A percentile compares a stretch with the other conserved stretches of the same genome.
These are phyloP conservation scores for Suillus subluteus DNA, from an alignment of 768 basidiomycete genomes.

Conservation along the genomic window DNA sequence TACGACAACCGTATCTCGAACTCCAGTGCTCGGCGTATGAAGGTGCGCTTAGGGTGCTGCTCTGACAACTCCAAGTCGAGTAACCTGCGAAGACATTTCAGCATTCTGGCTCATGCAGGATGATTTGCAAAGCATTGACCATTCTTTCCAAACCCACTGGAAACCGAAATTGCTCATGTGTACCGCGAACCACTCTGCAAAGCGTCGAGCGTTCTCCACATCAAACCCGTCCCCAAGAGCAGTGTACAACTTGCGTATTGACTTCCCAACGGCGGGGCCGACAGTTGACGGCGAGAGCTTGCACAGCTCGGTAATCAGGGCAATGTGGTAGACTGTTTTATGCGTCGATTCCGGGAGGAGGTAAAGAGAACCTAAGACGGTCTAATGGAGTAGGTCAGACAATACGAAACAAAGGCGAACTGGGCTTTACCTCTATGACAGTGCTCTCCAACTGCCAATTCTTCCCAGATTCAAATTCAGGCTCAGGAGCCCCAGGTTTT, in stretches of 20 bases:
- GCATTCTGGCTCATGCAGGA: background rate
- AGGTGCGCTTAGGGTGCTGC: constrained; percentile 85
- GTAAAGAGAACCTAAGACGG: constrained; percentile 73
- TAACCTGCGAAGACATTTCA: constrained; percentile 55
- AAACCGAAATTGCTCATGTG: constrained; percentile 99
- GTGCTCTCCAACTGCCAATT: constrained; percentile 91
- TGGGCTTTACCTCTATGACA: constrained; percentile 70
- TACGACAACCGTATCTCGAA: constrained; percentile 92
- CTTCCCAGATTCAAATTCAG: constrained; percentile 60
- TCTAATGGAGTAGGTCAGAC: constrained; percentile 42
- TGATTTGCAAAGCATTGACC: constrained; percentile 52
- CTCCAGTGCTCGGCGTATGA: constrained; percentile 86
- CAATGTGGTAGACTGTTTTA: constrained; percentile 83
- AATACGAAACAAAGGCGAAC: background rate
- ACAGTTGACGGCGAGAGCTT: constrained; percentile 91
- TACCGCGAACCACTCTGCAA: constrained; percentile 93
- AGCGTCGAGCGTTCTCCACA: constrained; percentile 77
- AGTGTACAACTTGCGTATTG: constrained; percentile 84
- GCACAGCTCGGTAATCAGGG: constrained; percentile 91
- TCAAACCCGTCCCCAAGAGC: constrained; percentile 86
- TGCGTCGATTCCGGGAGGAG: constrained; percentile 76
- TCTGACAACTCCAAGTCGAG: constrained; percentile 75
- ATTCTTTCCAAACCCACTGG: constrained; percentile 99
- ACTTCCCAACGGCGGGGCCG: constrained; percentile 96
- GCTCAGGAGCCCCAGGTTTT: constrained; percentile 60